Conservation (phyloP, 768 basidiomycete genomes). For the Boletus bicolor region DNA sequence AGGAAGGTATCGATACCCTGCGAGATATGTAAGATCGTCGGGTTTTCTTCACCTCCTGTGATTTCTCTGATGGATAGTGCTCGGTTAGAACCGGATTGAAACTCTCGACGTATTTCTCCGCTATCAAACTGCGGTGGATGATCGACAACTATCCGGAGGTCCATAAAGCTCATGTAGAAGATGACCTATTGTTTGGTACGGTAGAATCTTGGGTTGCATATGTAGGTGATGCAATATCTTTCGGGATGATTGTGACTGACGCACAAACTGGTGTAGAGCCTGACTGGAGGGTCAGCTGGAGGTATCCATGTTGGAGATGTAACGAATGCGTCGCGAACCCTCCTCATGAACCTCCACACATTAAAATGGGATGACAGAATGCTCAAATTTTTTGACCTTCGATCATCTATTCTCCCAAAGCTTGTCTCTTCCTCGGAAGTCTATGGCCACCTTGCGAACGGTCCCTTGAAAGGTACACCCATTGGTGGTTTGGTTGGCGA, state of each 20-base stretch:
- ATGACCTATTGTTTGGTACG: constrained; percentile 87
- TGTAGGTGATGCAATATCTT: constrained; percentile 41
- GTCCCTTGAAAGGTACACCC: constrained; percentile 68
- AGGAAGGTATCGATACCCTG: constrained; percentile 63
- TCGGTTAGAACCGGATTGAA: constrained; percentile 77
- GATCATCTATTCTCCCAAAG: constrained; percentile 72
- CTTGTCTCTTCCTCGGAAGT: constrained; percentile 91
- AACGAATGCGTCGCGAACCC: constrained; percentile 94
- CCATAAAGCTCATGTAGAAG: constrained; percentile 69
- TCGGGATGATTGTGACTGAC: background rate
- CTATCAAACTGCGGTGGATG: constrained; percentile 96
- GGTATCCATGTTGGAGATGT: constrained; percentile 86
- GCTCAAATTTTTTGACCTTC: constrained; percentile 83
- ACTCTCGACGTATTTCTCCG: constrained; percentile 98
- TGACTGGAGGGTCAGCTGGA: constrained; percentile 70
- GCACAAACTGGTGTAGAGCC: constrained; percentile 48
- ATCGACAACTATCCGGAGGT: constrained; percentile 82
- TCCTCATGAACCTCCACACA: constrained; percentile 80
- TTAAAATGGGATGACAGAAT: constrained; percentile 82
- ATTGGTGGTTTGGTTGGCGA: constrained; percentile 97
- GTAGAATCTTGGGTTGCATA: constrained; percentile 97
- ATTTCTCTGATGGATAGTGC: background rate
- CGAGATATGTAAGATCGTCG: constrained; percentile 57
- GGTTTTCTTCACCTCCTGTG: background rate
- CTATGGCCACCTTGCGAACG: constrained; percentile 73